A percentile compares a stretch with the other conserved stretches of the same genome.
phyloP scores from a whole-genome alignment of 768 basidiomycete genomes.

The Pisolithus albus region DNA sequence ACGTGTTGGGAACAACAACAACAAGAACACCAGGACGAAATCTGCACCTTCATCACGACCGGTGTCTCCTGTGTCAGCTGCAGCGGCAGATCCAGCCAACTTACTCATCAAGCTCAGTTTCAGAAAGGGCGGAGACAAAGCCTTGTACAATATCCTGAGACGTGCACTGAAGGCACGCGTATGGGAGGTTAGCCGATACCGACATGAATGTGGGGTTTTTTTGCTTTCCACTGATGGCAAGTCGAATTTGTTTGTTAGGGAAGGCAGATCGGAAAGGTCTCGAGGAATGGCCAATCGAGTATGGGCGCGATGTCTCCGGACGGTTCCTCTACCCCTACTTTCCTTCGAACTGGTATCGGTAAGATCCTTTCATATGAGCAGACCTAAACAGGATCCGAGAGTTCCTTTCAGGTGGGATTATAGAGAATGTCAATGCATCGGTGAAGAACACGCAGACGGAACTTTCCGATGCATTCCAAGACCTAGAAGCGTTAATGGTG shows the following conservation, averaged over 20 bases:
- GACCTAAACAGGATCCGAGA: constrained; percentile 4
- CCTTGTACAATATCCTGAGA: constrained; percentile 74
- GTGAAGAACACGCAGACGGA: constrained; percentile 56
- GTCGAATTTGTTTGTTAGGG: constrained; percentile 14
- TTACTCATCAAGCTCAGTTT: constrained; percentile 79
- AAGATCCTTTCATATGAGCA: background rate
- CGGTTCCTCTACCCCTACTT: constrained; percentile 9
- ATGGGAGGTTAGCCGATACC: constrained; percentile 56
- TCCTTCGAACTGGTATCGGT: constrained; percentile 27
- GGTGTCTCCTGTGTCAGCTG: constrained; percentile 37
- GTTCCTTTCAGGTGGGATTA: constrained; percentile 61
- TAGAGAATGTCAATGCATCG: constrained; percentile 66
- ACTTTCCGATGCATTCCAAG: constrained; percentile 72
- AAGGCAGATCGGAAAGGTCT: constrained; percentile 21
- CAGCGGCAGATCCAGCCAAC: constrained; percentile 25
- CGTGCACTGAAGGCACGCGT: constrained; percentile 59
- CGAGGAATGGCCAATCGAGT: constrained; percentile 17
- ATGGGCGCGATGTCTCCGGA: constrained; percentile 14
- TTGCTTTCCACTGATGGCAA: constrained; percentile 1
- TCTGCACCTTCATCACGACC: constrained; percentile 66
- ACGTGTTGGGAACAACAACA: constrained; percentile 8
- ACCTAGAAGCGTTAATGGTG: constrained; percentile 85
- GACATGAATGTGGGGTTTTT: background rate
- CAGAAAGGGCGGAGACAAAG: constrained; percentile 81
- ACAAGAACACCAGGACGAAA: constrained; percentile 27